phyloP scores from a whole-genome alignment of 345 rosid species.

The Eucalyptus dawsonii region DNA sequence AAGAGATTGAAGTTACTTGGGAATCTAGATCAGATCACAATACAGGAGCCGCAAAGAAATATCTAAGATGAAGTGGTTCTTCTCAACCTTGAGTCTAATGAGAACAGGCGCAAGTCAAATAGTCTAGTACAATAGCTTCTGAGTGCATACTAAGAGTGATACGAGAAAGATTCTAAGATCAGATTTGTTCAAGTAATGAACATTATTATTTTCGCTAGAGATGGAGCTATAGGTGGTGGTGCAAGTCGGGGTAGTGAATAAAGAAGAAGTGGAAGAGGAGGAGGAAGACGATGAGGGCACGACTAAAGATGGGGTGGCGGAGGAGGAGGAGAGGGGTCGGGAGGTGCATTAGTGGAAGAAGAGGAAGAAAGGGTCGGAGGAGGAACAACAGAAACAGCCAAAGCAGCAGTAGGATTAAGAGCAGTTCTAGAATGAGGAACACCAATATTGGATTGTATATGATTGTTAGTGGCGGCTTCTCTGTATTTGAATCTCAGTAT shows the following conservation, averaged over 20 bases:
- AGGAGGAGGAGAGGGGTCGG: slow-evolving; percentile 14
- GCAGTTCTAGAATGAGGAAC: neutral
- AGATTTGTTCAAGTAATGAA: slow-evolving; percentile 17
- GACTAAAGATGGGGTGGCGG: slow-evolving; percentile 21
- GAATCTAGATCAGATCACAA: neutral
- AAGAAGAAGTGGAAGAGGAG: slow-evolving; percentile 6
- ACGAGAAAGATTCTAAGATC: neutral
- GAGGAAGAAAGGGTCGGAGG: slow-evolving; percentile 9
- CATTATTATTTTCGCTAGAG: slow-evolving; percentile 25
- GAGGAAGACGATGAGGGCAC: slow-evolving; percentile 22
- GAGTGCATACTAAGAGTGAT: neutral
- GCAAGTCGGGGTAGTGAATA: slow-evolving; percentile 23
- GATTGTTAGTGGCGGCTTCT: slow-evolving; percentile 18
- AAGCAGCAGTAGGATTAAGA: neutral
- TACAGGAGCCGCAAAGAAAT: neutral
- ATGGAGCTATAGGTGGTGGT: slow-evolving; percentile 31
- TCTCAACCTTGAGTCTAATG: neutral
- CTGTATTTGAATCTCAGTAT: slow-evolving; percentile 43
- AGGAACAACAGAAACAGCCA: slow-evolving; percentile 2
- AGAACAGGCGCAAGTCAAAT: neutral
- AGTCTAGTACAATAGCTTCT: neutral
- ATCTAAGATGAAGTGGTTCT: neutral
- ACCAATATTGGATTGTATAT: neutral
- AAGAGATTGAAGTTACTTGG: neutral
- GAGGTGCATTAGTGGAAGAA: slow-evolving; percentile 1